These are phyloP conservation scores for Colletotrichum camelliae DNA, from an alignment of 2,329 filamentous ascomycete genomes.

Conservation along the genomic window DNA sequence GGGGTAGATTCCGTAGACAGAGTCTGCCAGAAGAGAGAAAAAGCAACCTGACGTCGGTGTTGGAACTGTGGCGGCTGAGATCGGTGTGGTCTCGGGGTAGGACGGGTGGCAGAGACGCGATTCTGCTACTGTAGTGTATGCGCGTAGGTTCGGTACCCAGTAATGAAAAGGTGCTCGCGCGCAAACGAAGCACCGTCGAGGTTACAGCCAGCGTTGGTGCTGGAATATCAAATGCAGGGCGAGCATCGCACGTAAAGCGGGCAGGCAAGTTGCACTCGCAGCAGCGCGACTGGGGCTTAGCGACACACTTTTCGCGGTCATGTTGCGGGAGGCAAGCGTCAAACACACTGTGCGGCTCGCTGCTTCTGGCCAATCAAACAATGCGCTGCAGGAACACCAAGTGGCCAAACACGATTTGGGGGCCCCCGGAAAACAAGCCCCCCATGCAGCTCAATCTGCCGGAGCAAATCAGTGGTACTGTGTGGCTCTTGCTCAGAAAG, in stretches of 20 bases:
- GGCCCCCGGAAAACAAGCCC: background rate
- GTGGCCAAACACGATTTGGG: background rate
- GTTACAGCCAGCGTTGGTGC: background rate
- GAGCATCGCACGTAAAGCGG: background rate
- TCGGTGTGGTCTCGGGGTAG: background rate
- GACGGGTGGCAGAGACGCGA: background rate
- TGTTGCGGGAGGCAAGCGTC: background rate
- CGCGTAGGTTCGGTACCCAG: background rate
- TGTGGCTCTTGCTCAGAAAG: background rate
- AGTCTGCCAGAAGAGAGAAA: background rate
- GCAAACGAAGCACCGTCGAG: background rate
- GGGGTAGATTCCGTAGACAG: background rate
- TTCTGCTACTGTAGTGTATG: background rate
- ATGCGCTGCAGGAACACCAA: background rate
- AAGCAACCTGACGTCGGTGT: background rate
- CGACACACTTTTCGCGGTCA: background rate
- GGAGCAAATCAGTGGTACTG: slow-evolving; percentile 1
- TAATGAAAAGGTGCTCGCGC: background rate
- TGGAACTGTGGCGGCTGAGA: background rate
- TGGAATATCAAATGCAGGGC: background rate
- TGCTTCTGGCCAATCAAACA: slow-evolving; percentile 10
- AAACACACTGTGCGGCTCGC: slow-evolving; percentile 16
- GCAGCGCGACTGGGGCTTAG: background rate
- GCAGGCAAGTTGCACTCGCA: background rate
- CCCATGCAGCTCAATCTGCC: slow-evolving; percentile 13